Conservation (phyloP, 257 asterid genomes). For the Linderniella brevidens region DNA sequence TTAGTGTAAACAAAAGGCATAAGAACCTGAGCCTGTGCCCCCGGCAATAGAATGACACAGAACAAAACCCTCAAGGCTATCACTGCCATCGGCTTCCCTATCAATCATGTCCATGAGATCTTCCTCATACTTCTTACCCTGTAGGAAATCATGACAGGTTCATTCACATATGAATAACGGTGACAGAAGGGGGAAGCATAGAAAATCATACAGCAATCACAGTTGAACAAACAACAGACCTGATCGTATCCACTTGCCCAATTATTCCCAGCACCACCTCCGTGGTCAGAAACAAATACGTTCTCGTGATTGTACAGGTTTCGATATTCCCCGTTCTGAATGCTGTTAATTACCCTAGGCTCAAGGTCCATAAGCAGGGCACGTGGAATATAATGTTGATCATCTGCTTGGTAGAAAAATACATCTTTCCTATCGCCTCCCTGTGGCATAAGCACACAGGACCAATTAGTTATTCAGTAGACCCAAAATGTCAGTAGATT, state of each 20-base stretch:
- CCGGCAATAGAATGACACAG: slow-evolving; percentile 98
- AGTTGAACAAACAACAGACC: slow-evolving; percentile 24
- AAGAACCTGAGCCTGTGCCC: slow-evolving; percentile 83
- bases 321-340: slow-evolving; percentile 89
- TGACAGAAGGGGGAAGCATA: neutral
- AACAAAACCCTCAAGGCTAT: slow-evolving; percentile 99
- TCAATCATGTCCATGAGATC: slow-evolving; percentile 98
- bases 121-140: slow-evolving; percentile 97
- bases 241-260: slow-evolving; percentile 99
- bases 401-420: slow-evolving; percentile 98
- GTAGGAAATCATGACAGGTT: too few relatives aligned
- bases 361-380: slow-evolving; percentile 95
- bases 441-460: slow-evolving; percentile 22
- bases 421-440: slow-evolving; percentile 99
- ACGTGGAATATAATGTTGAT: slow-evolving; percentile 95
- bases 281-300: slow-evolving; percentile 75
- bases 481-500: neutral
- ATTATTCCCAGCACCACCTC: slow-evolving; percentile 98
- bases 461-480: neutral
- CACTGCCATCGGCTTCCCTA: slow-evolving; percentile 99
- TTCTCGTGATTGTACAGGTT: slow-evolving; percentile 97
- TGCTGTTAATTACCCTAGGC: slow-evolving; percentile 94
- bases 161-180: slow-evolving; percentile 7
- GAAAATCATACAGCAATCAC: neutral
- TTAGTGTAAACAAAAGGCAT: slow-evolving; percentile 8